Base-by-base conservation (phyloP, 2,329 filamentous ascomycete species). In the Aspergillus proliferans region DNA sequence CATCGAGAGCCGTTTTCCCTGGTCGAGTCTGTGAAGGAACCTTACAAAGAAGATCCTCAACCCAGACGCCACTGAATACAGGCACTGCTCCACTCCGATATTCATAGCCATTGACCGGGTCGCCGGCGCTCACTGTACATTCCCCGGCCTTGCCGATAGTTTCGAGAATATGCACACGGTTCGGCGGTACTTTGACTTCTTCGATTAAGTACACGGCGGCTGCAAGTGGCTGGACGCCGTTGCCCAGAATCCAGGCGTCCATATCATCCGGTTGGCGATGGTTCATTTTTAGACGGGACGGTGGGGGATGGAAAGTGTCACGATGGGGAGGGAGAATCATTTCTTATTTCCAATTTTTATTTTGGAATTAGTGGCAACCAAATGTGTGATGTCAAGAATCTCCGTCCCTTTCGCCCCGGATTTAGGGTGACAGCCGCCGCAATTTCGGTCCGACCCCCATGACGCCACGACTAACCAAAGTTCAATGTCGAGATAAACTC, bases 51-150 rank as follows among this genome's bases (percentile, higher is more conserved):
- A 71, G 52, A 33, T 66, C 62, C 43, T 61, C 62, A 42, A 69
- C 58, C 28, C 62, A 67, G 34, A 58, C 57, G 15, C 63, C 69
- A 30, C 66, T 64, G 38, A 60, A 63, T 28, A 62, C 59, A 43
- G 68, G 65, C 53, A 69, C 60, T 15, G 64, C 60, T 19, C 63
- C 68, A 6, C 63, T 64, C 19, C 64, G 66, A 46, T 66, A 66
- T 43, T 70, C 60, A 45, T 69, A 71, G 1, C 68, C 68, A 28
- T 64, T 61, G 24, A 61, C 54, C 7, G 62, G 56, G 51, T 61
- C 59, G 2, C 65, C 60, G 10, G 55, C 46, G 19, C 59, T 63
- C 24, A 59, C 57, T 14, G 67, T 58, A 6, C 61, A 62, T 19
- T 65, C 63, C 15, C 66, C 66, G 1, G 67, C 56, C 6, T 59